Conservation (phyloP, 2,329 filamentous ascomycete genomes). For the Cadophora sp. region DNA sequence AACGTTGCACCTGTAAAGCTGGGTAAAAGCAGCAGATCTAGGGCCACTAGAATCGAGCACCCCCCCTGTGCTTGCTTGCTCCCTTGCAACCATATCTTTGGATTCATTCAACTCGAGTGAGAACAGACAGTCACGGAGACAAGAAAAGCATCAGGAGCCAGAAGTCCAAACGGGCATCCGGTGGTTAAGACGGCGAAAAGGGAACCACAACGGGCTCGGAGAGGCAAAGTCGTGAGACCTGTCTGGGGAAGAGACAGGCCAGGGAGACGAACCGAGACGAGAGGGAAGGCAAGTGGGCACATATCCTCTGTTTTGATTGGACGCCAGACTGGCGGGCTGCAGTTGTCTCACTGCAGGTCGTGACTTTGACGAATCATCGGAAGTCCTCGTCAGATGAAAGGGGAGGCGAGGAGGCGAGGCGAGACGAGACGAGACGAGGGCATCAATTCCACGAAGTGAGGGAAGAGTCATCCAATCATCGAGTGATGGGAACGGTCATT, state of each 20-base stretch:
- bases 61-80: background rate
- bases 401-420: slow-evolving; percentile 3
- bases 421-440: slow-evolving; percentile 5
- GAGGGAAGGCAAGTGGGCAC: background rate
- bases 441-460: background rate
- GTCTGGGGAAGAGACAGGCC: background rate
- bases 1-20: background rate
- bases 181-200: background rate
- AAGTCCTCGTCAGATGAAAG: slow-evolving; percentile 6
- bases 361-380: slow-evolving; percentile 32
- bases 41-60: background rate
- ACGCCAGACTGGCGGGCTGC: slow-evolving; percentile 13
- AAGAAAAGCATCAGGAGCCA: background rate
- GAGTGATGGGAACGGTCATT: background rate
- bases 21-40: background rate
- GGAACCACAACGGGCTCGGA: background rate
- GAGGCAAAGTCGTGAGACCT: slow-evolving; percentile 8
- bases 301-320: background rate
- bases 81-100: background rate
- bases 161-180: slow-evolving; percentile 7
- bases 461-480: slow-evolving; percentile 2
- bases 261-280: background rate
- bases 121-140: background rate
- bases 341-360: slow-evolving; percentile 33
- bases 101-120: background rate